phyloP scores from a whole-genome alignment of 129 eudicot genomes.

The Apium graveolens region DNA sequence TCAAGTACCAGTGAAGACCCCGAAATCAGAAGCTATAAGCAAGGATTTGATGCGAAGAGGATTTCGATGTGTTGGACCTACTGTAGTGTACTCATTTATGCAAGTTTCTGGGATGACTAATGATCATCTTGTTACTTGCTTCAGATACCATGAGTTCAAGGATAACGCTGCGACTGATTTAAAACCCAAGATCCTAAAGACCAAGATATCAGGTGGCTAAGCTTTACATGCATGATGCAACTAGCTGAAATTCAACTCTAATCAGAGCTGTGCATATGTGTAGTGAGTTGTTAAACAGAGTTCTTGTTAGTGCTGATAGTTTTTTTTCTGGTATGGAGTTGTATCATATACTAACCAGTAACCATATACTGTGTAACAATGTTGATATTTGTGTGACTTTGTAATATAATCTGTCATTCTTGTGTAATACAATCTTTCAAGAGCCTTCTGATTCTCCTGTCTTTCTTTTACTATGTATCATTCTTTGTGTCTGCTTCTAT shows the following conservation, averaged over 20 bases:
- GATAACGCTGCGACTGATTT: constrained; percentile 10
- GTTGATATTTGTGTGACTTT: constrained; percentile 2
- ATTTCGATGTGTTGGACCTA: constrained; percentile 73
- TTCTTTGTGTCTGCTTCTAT: neutral
- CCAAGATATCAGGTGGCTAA: constrained; percentile 7
- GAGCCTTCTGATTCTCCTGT: neutral
- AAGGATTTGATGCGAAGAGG: constrained; percentile 75
- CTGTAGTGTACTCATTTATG: constrained; percentile 75
- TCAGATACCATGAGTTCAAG: constrained; percentile 56
- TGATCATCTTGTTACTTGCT: constrained; percentile 74
- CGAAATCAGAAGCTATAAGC: constrained; percentile 77
- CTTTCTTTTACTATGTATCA: too few relatives aligned
- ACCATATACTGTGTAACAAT: neutral
- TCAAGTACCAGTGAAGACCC: constrained; percentile 67
- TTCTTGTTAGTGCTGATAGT: constrained; percentile 6
- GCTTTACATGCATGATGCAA: constrained; percentile 12
- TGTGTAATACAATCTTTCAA: neutral
- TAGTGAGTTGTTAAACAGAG: constrained; percentile 3
- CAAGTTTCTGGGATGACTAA: constrained; percentile 76
- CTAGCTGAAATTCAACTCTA: constrained; percentile 8
- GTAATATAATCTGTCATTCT: neutral
- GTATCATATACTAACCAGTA: constrained; percentile 8
- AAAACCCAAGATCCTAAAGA: constrained; percentile 16
- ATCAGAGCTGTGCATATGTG: neutral
- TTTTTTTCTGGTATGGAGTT: neutral